Evolutionary conservation across 192 early-diverging fungal genomes (phyloP).

Genomic region (Phlyctochytrium arcticum): DNA sequence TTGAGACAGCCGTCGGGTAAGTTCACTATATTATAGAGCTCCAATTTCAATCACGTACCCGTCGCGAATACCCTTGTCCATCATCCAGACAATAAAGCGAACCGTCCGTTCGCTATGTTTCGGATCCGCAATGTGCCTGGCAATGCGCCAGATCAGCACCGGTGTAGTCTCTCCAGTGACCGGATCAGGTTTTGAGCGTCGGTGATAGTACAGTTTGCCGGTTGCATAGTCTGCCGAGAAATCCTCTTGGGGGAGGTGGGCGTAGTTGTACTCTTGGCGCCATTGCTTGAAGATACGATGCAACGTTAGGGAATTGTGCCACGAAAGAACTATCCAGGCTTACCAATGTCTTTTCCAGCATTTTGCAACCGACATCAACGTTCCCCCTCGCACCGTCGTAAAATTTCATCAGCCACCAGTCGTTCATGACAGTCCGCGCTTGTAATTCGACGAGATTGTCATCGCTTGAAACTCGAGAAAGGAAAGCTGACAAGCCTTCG

Average conservation of each 20-base stretch:
- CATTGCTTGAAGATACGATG: constrained; percentile 14
- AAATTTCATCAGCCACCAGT: constrained; percentile 25
- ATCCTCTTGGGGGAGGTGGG: constrained; percentile 11
- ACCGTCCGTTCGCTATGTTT: constrained; percentile 16
- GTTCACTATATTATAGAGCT: too few relatives aligned
- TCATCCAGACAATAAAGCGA: constrained; percentile 22
- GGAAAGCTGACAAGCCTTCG: constrained; percentile 10
- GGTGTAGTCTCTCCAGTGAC: constrained; percentile 6
- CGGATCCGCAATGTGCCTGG: constrained; percentile 17
- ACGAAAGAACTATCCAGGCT: neutral
- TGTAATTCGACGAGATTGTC: neutral
- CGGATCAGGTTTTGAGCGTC: too few relatives aligned
- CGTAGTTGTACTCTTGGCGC: constrained; percentile 14
- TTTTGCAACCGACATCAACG: constrained; percentile 4
- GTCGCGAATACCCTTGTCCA: constrained; percentile 20
- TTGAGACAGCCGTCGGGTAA: neutral
- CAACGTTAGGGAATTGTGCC: neutral
- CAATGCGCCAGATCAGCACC: constrained; percentile 23
- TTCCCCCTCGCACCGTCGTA: constrained; percentile 24
- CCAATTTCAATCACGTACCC: neutral
- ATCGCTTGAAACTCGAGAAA: neutral
- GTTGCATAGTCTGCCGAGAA: constrained; percentile 18
- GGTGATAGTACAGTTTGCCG: constrained; percentile 26
- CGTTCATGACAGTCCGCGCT: neutral
- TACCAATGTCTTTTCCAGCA: constrained; percentile 25